Evolutionary conservation across 164 flowering plant species (phyloP).

Genomic region (Tinospora cordifolia): DNA sequence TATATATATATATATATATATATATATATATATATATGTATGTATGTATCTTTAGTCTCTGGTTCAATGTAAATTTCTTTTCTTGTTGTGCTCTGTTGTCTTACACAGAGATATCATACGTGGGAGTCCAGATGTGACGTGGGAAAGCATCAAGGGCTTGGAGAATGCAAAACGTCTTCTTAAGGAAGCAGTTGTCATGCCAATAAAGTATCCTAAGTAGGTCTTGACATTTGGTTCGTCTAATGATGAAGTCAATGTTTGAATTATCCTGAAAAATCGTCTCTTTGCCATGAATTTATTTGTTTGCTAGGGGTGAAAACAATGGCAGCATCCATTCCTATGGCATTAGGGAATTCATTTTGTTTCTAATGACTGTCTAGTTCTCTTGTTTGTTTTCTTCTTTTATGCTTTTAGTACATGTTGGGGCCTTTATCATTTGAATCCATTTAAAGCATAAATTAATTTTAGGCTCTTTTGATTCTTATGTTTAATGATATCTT

Average conservation of each 20-base stretch:
- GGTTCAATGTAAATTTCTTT: not conserved
- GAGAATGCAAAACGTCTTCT: constrained; percentile 88
- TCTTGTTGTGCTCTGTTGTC: not conserved
- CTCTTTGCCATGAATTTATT: not conserved
- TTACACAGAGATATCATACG: constrained; percentile 78
- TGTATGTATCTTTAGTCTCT: no score
- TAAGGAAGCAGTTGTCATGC: constrained; percentile 99
- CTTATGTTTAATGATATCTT: not conserved
- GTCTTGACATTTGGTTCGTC: constrained; percentile 19
- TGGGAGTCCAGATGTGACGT: constrained; percentile 92
- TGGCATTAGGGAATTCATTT: not conserved
- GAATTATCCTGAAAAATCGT: not conserved
- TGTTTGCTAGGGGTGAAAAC: not conserved
- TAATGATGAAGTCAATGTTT: not conserved
- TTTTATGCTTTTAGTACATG: not conserved
- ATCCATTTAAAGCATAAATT: not conserved
- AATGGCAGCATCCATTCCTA: not conserved
- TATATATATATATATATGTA: no score
- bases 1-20: not conserved
- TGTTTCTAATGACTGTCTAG: not conserved
- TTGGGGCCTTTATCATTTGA: not conserved
- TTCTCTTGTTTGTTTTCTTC: not conserved
- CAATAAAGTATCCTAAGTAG: constrained; percentile 98
- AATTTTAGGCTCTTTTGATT: not conserved
- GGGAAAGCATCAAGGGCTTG: constrained; percentile 95